Evolutionary conservation across 495 filamentous ascomycete species (phyloP).

Genomic region (Umbilicaria muhlenbergii): DNA sequence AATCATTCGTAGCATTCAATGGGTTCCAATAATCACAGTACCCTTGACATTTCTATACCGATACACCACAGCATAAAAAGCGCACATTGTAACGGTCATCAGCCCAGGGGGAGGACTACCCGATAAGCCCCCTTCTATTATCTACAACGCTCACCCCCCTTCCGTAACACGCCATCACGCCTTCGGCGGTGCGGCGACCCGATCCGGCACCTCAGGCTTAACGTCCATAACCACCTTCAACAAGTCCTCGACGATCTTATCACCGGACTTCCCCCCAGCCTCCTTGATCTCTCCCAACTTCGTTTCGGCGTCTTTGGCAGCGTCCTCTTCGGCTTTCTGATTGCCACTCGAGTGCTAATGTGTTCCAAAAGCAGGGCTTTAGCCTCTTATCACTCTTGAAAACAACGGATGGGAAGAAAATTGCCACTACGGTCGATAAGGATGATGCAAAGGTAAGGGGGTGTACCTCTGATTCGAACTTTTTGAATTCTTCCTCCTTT

Average conservation of each 20-base stretch:
- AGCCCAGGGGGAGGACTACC: no score
- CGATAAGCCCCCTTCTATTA: no score
- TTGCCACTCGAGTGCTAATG: slow-evolving; percentile 69
- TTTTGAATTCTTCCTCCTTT: slow-evolving; percentile 91
- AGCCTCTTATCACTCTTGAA: slow-evolving; percentile 3
- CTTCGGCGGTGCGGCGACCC: slow-evolving; percentile 20
- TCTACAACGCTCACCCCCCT: not conserved
- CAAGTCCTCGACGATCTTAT: slow-evolving; percentile 65
- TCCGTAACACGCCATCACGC: slow-evolving; percentile 1
- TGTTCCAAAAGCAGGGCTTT: slow-evolving; percentile 1
- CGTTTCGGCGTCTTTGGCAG: slow-evolving; percentile 62
- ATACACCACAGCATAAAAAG: no score
- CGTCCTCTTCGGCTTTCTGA: slow-evolving; percentile 75
- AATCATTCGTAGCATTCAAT: no score
- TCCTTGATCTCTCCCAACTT: slow-evolving; percentile 71
- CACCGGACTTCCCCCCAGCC: slow-evolving; percentile 61
- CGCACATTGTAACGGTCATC: no score
- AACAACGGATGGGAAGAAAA: not conserved
- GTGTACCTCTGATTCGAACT: slow-evolving; percentile 78
- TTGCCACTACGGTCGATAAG: not conserved
- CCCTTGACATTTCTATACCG: no score
- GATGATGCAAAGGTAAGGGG: not conserved
- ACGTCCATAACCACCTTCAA: slow-evolving; percentile 65
- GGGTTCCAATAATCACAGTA: no score
- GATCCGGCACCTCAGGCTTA: slow-evolving; percentile 51